Base-by-base conservation (phyloP, 2,329 filamentous ascomycete genomes). In the Colletotrichum limetticola region DNA sequence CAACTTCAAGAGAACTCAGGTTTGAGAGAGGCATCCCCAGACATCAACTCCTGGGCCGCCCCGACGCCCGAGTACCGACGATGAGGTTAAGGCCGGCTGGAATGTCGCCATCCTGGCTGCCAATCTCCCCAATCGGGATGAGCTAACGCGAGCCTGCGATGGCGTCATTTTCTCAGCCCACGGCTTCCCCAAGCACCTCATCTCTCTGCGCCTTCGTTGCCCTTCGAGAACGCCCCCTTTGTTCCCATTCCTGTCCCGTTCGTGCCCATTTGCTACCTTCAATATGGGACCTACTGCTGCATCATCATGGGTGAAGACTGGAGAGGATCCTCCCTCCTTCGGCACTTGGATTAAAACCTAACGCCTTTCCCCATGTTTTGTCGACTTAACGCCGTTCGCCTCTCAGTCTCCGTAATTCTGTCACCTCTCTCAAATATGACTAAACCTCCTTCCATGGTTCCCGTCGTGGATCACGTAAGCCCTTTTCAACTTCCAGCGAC, bases 101-200 rank as follows among this genome's bases (percentile, higher is more conserved):
- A 61, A 66, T 70, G 66, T 73, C 56, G 67, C 71, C 19, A 71
- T 73, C 71, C 71, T 73, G 66, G 71, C 61, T 30, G 71, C 60
- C 71, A 71, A 73, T 73, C 71, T 66, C 66, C 71, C 71, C 30
- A 71, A 71, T 73, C 28, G 32, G 66, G 71, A 73, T 73, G 71
- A 73, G 71, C 71, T 62, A 73, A 73, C 60, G 71, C 66, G 66
- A 71, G 66, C 66, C 55, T 73, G 61, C 61, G 28, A 73, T 73
- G 71, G 71, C 71, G 71, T 73, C 66, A 73, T 73, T 66, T 32
- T 35, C 46, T 63, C 60, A 19, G 60, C 60, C 28, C 46, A 35
- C 60, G 28, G 24, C 14, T 28, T 42, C 11, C 32, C 22, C 59
- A 19, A 64, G 49, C 57, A 32, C 62, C 26, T 65, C 62, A 56